Base-by-base conservation (phyloP, 345 rosid species). In the Firmiana major region DNA sequence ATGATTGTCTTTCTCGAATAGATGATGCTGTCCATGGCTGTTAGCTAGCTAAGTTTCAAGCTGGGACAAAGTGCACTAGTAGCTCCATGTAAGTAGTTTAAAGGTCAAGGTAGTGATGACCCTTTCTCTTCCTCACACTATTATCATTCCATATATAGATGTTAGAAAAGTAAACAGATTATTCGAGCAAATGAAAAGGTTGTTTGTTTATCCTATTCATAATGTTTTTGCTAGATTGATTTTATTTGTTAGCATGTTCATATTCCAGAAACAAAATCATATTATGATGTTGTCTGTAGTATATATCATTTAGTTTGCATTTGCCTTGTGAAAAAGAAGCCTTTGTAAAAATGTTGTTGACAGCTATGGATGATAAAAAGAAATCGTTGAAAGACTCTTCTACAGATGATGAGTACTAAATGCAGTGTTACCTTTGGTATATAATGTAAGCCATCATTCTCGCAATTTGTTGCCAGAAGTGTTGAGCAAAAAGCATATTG, bases 121-220 rank as follows among this genome's bases (percentile, higher is more conserved):
- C 69, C 72, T 72, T 65, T 77, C 79, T 46, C 57, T 15, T 49
- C 62, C 66, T 67, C 55, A 22, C 54, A 36, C 51, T 51, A 42
- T 66, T 73, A 63, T 65, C 62, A 70, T 46, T 76, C 59, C 72
- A n/a, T 75, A 74, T 78, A 80, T 76, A 78, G 70, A 38, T 81
- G 74, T 58, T 73, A 51, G 72, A 76, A 67, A 53, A 36, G 34
- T 36, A 81, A 77, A 53, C 75, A 45, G 53, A 65, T 82, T 63
- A 31, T 79, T 59, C 65, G 51, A 58, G 79, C 74, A 60, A 83
- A 82, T 81, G 86, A 80, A 81, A 81, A 80, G 81, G 70, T 75
- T 42, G 78, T 59, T 82, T 78, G 69, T 59, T 77, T 75, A 21
- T 71, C 73, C 60, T 54, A 57, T 76, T 54, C 75, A 72, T 71